A percentile compares a stretch with the other conserved stretches of the same genome.
Conservation (phyloP, 495 filamentous ascomycete species). For the Penicillium diatomitis region DNA sequence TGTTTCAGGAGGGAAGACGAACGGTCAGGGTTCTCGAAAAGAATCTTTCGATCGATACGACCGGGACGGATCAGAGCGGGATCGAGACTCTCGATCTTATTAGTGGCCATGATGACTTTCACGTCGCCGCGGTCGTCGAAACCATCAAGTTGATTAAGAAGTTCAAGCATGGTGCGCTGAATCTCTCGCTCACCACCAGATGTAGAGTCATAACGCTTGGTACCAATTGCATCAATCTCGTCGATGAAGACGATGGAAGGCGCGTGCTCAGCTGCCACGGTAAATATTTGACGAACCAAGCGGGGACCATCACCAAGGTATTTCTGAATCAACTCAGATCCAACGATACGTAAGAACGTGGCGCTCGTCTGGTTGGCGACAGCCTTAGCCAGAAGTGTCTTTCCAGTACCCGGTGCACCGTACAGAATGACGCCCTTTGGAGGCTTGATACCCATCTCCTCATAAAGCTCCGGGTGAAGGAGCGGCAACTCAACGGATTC, state of each 20-base stretch:
- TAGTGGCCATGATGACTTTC: constrained; percentile 99
- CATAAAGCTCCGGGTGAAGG: constrained; percentile 94
- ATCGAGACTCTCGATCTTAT: constrained; percentile 98
- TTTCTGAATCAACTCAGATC: constrained; percentile 97
- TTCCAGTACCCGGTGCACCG: constrained; percentile 93
- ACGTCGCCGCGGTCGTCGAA: constrained; percentile 99
- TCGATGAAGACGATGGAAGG: constrained; percentile 99
- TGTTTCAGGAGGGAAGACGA: constrained; percentile 19
- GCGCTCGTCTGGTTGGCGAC: constrained; percentile 98
- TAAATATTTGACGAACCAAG: constrained; percentile 94
- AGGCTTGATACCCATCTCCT: constrained; percentile 99
- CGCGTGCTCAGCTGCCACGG: constrained; percentile 91
- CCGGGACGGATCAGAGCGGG: constrained; percentile 94
- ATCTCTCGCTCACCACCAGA: constrained; percentile 97
- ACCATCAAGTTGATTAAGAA: constrained; percentile 96
- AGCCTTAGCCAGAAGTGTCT: constrained; percentile 94
- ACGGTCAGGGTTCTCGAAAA: constrained; percentile 98
- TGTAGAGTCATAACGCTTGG: constrained; percentile 96
- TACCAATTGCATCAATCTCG: constrained; percentile 98
- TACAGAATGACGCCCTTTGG: constrained; percentile 99
- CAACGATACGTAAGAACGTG: constrained; percentile 96
- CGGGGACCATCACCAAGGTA: constrained; percentile 95
- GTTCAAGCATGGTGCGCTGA: constrained; percentile 96
- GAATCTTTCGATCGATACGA: constrained; percentile 97
- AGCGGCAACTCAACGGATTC: constrained; percentile 95